These are phyloP conservation scores for Colletotrichum gigasporum DNA, from an alignment of 2,329 filamentous ascomycete genomes.

Conservation along the genomic window DNA sequence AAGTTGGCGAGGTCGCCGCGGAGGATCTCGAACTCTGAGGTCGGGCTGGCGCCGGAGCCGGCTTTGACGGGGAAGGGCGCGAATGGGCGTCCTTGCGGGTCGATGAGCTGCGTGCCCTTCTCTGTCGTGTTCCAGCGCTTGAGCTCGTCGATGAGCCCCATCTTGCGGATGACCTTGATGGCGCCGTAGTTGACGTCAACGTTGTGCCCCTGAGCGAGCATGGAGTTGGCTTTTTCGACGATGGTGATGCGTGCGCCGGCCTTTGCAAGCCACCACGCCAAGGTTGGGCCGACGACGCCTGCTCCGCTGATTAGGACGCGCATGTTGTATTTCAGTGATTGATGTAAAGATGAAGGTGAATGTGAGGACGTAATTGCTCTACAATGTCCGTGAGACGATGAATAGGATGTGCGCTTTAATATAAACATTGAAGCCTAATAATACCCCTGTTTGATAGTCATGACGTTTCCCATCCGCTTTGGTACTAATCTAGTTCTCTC, in stretches of 20 bases:
- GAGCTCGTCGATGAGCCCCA: conserved; percentile 50
- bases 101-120: conserved; percentile 56
- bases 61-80: conserved; percentile 51
- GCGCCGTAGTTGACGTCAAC: conserved; percentile 34
- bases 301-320: conserved; percentile 31
- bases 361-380: no score
- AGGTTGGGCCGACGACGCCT: conserved; percentile 24
- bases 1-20: conserved; percentile 62
- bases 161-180: conserved; percentile 46
- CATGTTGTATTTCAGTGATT: neutral
- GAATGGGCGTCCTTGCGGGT: conserved; percentile 44
- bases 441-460: no score
- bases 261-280: conserved; percentile 14
- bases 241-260: conserved; percentile 15
- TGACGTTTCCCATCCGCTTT: no score
- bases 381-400: no score
- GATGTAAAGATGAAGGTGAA: neutral
- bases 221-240: neutral
- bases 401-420: no score
- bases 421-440: no score
- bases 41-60: conserved; percentile 52
- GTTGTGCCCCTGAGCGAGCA: conserved; percentile 2
- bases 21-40: conserved; percentile 69
- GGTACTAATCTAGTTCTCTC: no score
- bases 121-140: conserved; percentile 54